Percentiles rank a stretch among this genome's conserved stretches.
These are phyloP conservation scores for Suhomyces bribrorum DNA, from an alignment of 1,139 yeast genomes.

Conservation along the genomic window DNA sequence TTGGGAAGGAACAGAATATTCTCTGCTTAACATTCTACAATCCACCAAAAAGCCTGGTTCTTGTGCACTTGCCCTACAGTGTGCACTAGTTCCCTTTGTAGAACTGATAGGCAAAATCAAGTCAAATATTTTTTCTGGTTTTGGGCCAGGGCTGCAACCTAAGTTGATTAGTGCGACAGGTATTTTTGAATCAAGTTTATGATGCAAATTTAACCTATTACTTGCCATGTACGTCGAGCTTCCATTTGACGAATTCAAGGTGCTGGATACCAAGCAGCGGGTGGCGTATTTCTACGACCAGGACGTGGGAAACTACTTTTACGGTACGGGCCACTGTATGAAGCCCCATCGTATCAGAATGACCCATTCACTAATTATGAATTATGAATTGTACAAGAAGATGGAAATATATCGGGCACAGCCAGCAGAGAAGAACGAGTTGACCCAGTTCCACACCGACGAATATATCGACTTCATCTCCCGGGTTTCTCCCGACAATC, in stretches of 20 bases:
- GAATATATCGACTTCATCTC: conserved; percentile 93
- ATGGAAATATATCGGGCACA: conserved; percentile 97
- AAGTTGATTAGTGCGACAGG: too few species aligned
- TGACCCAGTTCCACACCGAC: conserved; percentile 98
- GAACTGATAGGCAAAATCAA: too few species aligned
- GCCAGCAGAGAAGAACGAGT: conserved; percentile 96
- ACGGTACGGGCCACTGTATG: conserved; percentile 99
- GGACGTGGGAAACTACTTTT: conserved; percentile 96
- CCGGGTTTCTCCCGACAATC: conserved; percentile 91
- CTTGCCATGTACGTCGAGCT: conserved; percentile 45
- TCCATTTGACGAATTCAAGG: conserved; percentile 50
- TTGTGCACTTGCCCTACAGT: too few species aligned
- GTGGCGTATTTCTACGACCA: conserved; percentile 56
- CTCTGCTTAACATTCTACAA: too few species aligned
- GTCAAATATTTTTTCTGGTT: too few species aligned
- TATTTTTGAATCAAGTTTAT: too few species aligned
- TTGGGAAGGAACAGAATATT: too few species aligned
- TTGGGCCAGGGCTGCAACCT: too few species aligned
- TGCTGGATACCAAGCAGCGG: conserved; percentile 39
- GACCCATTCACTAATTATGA: conserved; percentile 97
- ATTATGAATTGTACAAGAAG: conserved; percentile 91
- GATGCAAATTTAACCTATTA: neutral
- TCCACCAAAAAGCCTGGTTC: too few species aligned
- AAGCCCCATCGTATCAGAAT: conserved; percentile 97
- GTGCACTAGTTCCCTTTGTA: too few species aligned